Conservation (phyloP, 2,329 filamentous ascomycete genomes). For the Xylaria sp. region DNA sequence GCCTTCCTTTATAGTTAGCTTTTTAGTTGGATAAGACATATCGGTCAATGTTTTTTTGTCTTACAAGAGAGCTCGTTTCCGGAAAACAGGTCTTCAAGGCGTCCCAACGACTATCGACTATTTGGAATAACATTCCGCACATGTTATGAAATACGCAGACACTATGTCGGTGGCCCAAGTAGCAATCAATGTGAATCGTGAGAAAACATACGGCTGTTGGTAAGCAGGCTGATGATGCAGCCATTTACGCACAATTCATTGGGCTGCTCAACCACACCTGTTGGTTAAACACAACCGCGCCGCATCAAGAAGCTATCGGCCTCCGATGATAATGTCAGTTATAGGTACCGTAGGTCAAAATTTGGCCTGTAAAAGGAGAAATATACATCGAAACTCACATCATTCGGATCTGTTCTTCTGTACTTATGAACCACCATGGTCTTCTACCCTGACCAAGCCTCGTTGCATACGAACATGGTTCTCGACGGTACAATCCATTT, state of each 20-base stretch:
- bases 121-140: neutral
- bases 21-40: neutral
- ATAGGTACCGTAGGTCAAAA: neutral
- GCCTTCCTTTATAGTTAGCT: constrained; percentile 16
- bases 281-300: neutral
- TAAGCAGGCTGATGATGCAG: neutral
- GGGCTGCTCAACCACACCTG: neutral
- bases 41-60: neutral
- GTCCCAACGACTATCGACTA: neutral
- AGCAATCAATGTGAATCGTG: neutral
- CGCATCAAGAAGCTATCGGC: neutral
- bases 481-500: neutral
- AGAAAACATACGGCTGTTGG: neutral
- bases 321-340: neutral
- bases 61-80: neutral
- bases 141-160: neutral
- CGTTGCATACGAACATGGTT: neutral
- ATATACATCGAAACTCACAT: neutral
- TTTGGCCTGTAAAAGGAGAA: neutral
- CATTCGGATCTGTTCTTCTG: no score
- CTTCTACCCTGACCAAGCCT: neutral
- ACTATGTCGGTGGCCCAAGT: neutral
- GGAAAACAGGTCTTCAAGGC: neutral
- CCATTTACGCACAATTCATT: neutral
- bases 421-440: neutral